These are phyloP conservation scores for Naganishia onofrii DNA, from an alignment of 768 basidiomycete species.

Conservation along the genomic window DNA sequence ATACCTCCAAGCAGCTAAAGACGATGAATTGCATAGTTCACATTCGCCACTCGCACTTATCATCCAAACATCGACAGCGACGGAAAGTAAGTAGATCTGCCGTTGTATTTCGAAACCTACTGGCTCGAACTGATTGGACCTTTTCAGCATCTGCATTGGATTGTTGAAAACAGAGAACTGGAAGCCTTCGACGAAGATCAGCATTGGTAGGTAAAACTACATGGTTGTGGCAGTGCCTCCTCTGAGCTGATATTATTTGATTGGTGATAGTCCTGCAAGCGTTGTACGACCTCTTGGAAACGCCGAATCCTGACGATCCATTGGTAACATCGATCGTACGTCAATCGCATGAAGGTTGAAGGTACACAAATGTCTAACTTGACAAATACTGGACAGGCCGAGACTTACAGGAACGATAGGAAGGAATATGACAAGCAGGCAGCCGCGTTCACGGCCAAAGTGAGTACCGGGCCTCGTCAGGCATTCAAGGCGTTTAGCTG, in stretches of 20 bases:
- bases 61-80: constrained; percentile 53
- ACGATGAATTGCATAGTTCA: constrained; percentile 37
- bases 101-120: neutral
- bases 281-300: constrained; percentile 48
- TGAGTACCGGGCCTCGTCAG: neutral
- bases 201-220: constrained; percentile 39
- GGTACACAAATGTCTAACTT: neutral
- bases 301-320: constrained; percentile 53
- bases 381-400: constrained; percentile 35
- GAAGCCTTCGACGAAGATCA: constrained; percentile 53
- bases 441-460: constrained; percentile 37
- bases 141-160: constrained; percentile 50
- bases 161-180: constrained; percentile 53
- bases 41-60: constrained; percentile 51
- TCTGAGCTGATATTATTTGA: too few relatives aligned
- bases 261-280: constrained; percentile 44
- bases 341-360: neutral
- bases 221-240: too few relatives aligned
- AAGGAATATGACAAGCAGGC: constrained; percentile 44
- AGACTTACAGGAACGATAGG: constrained; percentile 45
- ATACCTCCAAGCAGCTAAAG: neutral
- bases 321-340: constrained; percentile 51
- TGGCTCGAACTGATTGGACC: neutral
- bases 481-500: neutral
- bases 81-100: constrained; percentile 45